Conservation (phyloP, 177 flowering plant species). For the Vitis hybrid region DNA sequence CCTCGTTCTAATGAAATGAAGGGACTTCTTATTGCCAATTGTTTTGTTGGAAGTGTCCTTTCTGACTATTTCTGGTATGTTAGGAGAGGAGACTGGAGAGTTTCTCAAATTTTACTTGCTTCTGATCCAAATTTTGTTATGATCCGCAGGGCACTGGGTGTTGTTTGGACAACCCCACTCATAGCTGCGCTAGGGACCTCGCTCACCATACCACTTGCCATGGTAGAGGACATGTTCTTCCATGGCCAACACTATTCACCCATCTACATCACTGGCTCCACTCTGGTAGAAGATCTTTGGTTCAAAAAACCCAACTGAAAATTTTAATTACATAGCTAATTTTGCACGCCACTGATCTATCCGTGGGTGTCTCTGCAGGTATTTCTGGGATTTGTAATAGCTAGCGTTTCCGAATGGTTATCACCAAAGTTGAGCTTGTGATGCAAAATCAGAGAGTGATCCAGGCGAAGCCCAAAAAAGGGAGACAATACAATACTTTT, state of each 20-base stretch:
- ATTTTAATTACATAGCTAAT: background rate
- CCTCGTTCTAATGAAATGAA: constrained; percentile 13
- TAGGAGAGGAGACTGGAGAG: no score
- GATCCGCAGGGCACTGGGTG: constrained; percentile 20
- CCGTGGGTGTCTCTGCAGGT: constrained; percentile 10
- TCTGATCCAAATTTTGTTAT: background rate
- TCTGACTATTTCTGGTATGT: constrained; percentile 24
- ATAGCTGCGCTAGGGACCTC: constrained; percentile 22
- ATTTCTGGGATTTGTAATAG: constrained; percentile 21
- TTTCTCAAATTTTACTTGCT: background rate
- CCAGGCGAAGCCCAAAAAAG: no score
- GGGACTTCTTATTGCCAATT: constrained; percentile 8
- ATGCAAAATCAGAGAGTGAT: no score
- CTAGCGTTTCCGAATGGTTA: constrained; percentile 10
- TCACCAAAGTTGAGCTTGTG: background rate
- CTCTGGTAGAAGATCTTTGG: constrained; percentile 11
- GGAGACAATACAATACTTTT: no score
- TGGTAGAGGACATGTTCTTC: constrained; percentile 26
- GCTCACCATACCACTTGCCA: constrained; percentile 25
- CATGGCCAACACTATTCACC: constrained; percentile 20
- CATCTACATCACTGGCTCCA: constrained; percentile 22
- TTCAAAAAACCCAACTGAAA: no score
- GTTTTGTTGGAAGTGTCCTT: constrained; percentile 18
- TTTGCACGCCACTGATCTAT: background rate
- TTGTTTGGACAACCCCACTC: constrained; percentile 28